phyloP scores from a whole-genome alignment of 1,139 yeast genomes.

The Taphrina deformans region DNA sequence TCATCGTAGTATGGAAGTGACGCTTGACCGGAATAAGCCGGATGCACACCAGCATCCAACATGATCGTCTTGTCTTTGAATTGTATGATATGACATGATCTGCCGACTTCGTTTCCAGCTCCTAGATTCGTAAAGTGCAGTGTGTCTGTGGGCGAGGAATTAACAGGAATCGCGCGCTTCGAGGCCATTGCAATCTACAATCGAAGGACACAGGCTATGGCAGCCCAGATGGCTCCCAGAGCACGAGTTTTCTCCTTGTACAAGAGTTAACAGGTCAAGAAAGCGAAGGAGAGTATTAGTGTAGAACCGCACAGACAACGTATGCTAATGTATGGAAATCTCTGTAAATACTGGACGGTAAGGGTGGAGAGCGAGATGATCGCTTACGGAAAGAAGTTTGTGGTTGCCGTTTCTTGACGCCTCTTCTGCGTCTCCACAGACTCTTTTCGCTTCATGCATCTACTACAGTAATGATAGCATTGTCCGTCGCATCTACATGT shows the following conservation, averaged over 20 bases:
- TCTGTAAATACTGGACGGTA: no score
- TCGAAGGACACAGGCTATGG: not conserved
- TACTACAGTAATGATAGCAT: not conserved
- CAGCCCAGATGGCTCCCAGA: not conserved
- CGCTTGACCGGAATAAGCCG: slow-evolving; percentile 85
- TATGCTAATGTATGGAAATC: no score
- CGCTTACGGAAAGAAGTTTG: slow-evolving; percentile 2
- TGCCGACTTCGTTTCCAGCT: slow-evolving; percentile 98
- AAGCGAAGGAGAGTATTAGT: no score
- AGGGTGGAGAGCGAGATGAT: no score
- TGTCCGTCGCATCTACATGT: no score
- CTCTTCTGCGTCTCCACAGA: not conserved
- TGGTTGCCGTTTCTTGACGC: not conserved
- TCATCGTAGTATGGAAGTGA: slow-evolving; percentile 95
- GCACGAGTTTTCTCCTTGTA: not conserved
- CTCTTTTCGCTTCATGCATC: not conserved
- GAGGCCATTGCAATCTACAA: slow-evolving; percentile 8
- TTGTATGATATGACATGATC: slow-evolving; percentile 90
- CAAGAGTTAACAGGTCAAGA: no score
- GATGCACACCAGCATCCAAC: slow-evolving; percentile 98
- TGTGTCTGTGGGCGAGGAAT: slow-evolving; percentile 41
- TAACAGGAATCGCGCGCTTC: slow-evolving; percentile 5
- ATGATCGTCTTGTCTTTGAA: slow-evolving; percentile 94
- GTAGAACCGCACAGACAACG: no score
- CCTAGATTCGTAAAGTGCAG: slow-evolving; percentile 88